Evolutionary conservation across 169 alveolate species (phyloP).

Genomic region (Toxoplasma gondii): DNA sequence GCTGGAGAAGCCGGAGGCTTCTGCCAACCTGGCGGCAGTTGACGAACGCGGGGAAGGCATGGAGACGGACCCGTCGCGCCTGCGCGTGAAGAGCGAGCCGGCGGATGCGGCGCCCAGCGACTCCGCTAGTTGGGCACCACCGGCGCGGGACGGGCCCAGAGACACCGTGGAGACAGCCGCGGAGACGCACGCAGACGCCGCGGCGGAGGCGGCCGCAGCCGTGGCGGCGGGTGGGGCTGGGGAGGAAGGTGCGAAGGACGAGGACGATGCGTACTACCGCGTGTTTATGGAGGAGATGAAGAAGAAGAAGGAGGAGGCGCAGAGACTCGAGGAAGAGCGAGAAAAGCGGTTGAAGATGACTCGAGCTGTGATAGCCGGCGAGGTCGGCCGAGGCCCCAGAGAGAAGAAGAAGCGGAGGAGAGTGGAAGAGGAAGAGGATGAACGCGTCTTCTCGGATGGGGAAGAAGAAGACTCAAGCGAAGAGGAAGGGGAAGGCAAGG

Average conservation of each 20-base stretch:
- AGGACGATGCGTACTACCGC: slow-evolving; percentile 63
- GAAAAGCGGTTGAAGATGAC: not conserved
- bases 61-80: not conserved
- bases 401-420: not conserved
- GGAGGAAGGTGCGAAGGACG: slow-evolving; percentile 35
- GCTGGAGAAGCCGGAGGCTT: no score
- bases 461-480: slow-evolving; percentile 48
- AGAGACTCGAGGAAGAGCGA: not conserved
- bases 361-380: not conserved
- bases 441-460: slow-evolving; percentile 40
- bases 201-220: slow-evolving; percentile 22
- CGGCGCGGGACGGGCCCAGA: not conserved
- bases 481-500: slow-evolving; percentile 38
- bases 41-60: no score
- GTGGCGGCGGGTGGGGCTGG: not conserved
- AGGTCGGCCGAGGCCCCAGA: not conserved
- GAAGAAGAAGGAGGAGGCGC: slow-evolving; percentile 17
- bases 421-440: slow-evolving; percentile 63
- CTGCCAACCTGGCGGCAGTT: no score
- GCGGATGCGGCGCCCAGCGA: not conserved
- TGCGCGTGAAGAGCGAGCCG: slow-evolving; percentile 29
- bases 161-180: slow-evolving; percentile 1
- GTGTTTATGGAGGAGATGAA: slow-evolving; percentile 56
- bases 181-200: not conserved
- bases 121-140: not conserved